Evolutionary conservation across 495 filamentous ascomycete species (phyloP), one percentile per base, ranked within the genome.

Genomic region (Geopyxis carbonaria): DNA sequence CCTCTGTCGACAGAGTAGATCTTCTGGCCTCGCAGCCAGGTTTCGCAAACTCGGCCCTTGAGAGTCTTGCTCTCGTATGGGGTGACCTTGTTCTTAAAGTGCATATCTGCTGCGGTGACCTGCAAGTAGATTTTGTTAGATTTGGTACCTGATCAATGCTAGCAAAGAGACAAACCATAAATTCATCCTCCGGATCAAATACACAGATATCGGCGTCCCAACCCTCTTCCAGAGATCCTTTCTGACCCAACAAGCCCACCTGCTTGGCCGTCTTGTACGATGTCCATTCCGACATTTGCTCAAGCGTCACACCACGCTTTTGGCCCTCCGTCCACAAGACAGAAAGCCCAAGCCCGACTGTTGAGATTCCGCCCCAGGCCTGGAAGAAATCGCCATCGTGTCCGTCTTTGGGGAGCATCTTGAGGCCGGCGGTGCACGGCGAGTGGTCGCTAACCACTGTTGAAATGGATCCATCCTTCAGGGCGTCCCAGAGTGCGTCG

Each of bases 361-460:
- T 86, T 11, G 80, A 87, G 55, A 97, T 89, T 31, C 89, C 89
- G 30, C 89, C 89, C 89, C 89, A 97, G 1, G 86, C 84, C 14
- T 79, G 71, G 59, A 93, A 85, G 69, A 97, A 97, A 60, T 95
- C 78, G 29, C 87, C 83, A 13, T 49, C 38, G 4, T 50, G 49
- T 0, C 51, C 49, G 15, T 39, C 13, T 7, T 61, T 57, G 20
- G 60, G 38, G 38, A 97, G 72, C 21, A 87, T 69, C 63, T 97
- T 97, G 42, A 97, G 68, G 53, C 91, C 73, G 0, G 89, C 85
- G 0, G 89, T 97, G 64, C 89, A 97, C 9, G 89, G 89, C 19
- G 79, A 87, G 64, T 97, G 89, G 53, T 97, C 89, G 1, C 80
- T 87, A n/a, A 97, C 89, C 16, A 97, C 72, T 0, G 89, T 95